phyloP scores from a whole-genome alignment of 2,329 filamentous ascomycete genomes.

The Cladophialophora psammophila region DNA sequence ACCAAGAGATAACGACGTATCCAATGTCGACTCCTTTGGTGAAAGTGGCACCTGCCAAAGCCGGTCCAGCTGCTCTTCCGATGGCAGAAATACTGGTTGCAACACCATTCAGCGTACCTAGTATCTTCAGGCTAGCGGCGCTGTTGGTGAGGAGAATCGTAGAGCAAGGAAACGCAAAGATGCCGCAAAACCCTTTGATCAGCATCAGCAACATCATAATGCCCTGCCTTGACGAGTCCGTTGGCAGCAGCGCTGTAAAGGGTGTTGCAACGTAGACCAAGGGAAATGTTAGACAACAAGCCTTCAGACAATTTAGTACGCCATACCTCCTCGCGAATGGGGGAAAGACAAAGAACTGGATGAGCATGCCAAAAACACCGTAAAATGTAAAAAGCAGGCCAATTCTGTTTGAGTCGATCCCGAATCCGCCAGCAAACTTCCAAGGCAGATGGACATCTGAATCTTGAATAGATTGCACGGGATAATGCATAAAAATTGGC shows the following conservation, averaged over 20 bases:
- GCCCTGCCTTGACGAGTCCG: constrained; percentile 60
- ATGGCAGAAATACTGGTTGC: constrained; percentile 83
- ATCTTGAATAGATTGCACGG: constrained; percentile 61
- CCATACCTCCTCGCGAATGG: constrained; percentile 75
- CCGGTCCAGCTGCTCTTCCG: constrained; percentile 80
- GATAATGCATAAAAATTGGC: constrained; percentile 86
- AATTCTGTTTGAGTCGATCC: constrained; percentile 74
- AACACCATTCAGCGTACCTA: constrained; percentile 90
- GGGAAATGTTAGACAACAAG: constrained; percentile 73
- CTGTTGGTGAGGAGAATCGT: constrained; percentile 93
- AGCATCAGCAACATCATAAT: constrained; percentile 72
- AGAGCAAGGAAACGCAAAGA: constrained; percentile 86
- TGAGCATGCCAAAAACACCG: constrained; percentile 77
- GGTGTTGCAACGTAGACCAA: constrained; percentile 82
- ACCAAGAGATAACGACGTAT: constrained; percentile 82
- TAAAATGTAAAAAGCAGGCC: constrained; percentile 86
- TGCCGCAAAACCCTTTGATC: constrained; percentile 75
- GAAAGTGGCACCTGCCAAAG: constrained; percentile 74
- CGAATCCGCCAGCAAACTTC: constrained; percentile 83
- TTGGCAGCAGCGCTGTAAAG: constrained; percentile 72
- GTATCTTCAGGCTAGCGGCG: constrained; percentile 73
- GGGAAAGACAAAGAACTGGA: constrained; percentile 89
- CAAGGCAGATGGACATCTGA: constrained; percentile 72
- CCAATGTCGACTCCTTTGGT: constrained; percentile 76
- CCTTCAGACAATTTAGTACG: constrained; percentile 74